Evolutionary conservation across 306 rosid genomes (phyloP).

Genomic region (Dryas alaskensis): DNA sequence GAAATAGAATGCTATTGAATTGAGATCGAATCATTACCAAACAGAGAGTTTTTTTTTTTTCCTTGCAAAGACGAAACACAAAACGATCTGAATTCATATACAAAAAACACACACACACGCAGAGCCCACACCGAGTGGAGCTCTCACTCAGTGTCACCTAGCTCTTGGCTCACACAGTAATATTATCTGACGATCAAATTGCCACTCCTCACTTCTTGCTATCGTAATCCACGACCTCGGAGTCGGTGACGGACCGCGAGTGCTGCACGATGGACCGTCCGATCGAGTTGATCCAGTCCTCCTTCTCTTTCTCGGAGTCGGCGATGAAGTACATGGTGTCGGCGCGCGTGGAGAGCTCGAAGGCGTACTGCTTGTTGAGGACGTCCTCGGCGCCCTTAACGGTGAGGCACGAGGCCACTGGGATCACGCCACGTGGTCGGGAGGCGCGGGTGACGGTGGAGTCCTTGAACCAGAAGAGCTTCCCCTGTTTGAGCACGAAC

Average conservation of each 20-base stretch:
- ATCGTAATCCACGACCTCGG: slow-evolving; percentile 66
- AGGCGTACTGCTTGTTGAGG: slow-evolving; percentile 45
- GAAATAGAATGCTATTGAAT: neutral
- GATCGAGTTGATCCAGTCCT: slow-evolving; percentile 68
- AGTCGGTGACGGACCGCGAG: slow-evolving; percentile 64
- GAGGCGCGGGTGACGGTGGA: slow-evolving; percentile 25
- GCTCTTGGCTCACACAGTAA: no score
- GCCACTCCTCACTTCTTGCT: slow-evolving; percentile 38
- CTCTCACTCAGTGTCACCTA: neutral
- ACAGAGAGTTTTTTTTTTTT: slow-evolving; percentile 7
- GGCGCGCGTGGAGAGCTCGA: slow-evolving; percentile 48
- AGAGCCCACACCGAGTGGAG: neutral
- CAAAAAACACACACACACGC: neutral
- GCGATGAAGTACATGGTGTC: slow-evolving; percentile 64
- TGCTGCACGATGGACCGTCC: slow-evolving; percentile 67
- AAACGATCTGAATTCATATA: slow-evolving; percentile 8
- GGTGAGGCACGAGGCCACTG: slow-evolving; percentile 49
- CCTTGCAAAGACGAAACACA: neutral
- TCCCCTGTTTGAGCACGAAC: slow-evolving; percentile 43
- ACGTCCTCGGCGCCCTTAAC: slow-evolving; percentile 60
- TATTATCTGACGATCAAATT: no score
- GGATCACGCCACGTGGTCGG: slow-evolving; percentile 33
- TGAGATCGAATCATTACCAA: slow-evolving; percentile 12
- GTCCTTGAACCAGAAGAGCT: slow-evolving; percentile 40
- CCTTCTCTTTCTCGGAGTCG: slow-evolving; percentile 60